Base-by-base conservation (phyloP, 2,329 filamentous ascomycete genomes). In the Keithomyces neogunnii region DNA sequence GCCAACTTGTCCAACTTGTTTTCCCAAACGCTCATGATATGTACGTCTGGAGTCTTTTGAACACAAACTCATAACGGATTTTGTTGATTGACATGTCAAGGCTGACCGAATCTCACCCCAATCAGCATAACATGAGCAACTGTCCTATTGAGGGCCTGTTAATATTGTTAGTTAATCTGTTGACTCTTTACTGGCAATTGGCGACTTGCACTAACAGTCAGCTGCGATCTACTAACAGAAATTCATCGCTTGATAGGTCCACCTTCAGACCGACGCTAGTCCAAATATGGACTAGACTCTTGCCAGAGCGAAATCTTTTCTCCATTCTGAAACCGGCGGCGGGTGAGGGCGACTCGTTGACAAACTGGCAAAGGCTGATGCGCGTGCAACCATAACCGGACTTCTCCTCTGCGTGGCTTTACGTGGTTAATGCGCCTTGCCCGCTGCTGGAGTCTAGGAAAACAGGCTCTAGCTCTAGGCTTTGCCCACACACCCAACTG, bases 401-500 rank as follows among this genome's bases (percentile, higher is more conserved):
- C n/a, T 42, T 19, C 13, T 28, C 19, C 9, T 13, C n/a, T 19
- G 19, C 39, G 39, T 19, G 11, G 39, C 19, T 42, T 7, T 2
- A 8, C 28, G 19, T 19, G 19, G 6, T 42, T 13, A 6, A 45
- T 50, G 38, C 19, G 9, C 33, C 39, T 47, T 30, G 38, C 33
- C 19, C 32, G 19, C 39, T 48, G 32, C 38, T 32, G 29, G n/a
- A 39, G 29, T 49, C 47, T 43, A 44, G 30, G 42, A 46, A 52
- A 36, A 47, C 47, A 46, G 51, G 51, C 43, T 47, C 47, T 42
- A 39, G 51, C 43, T 38, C 43, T 31, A 3, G 36, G 45, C 29
- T 43, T 49, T 52, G 51, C 47, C 51, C 51, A 52, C 51, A 35
- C 51, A 47, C 51, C 6, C 33, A 49, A 39, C 47, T 44, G 43